Percentiles rank a stretch among this genome's conserved stretches.
These are phyloP conservation scores for Clitopilus passeckerianus DNA, from an alignment of 768 basidiomycete species.

Conservation along the genomic window DNA sequence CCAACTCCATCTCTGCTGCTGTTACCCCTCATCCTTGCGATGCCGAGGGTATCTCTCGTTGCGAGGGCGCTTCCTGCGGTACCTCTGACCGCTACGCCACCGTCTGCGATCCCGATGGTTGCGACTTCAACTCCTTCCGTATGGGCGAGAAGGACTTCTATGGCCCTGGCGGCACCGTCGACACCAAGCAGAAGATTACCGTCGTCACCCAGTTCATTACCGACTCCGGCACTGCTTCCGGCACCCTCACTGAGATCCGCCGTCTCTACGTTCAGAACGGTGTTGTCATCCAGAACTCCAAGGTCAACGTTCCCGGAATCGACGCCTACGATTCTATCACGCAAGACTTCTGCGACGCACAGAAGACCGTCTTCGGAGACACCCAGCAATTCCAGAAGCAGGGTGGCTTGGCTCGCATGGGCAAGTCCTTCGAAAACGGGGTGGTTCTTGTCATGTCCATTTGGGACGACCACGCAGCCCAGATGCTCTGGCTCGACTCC, in stretches of 20 bases:
- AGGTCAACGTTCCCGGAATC: slow-evolving; percentile 39
- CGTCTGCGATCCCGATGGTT: slow-evolving; percentile 51
- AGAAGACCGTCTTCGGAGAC: slow-evolving; percentile 45
- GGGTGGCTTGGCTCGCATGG: slow-evolving; percentile 34
- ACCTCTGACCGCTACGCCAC: slow-evolving; percentile 32
- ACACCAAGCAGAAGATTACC: slow-evolving; percentile 47
- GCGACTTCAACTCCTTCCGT: slow-evolving; percentile 61
- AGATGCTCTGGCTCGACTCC: slow-evolving; percentile 57
- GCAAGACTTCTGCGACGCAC: slow-evolving; percentile 39
- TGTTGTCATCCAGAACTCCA: slow-evolving; percentile 45
- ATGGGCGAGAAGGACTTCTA: slow-evolving; percentile 43
- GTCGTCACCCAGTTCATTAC: slow-evolving; percentile 58
- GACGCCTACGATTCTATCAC: slow-evolving; percentile 39
- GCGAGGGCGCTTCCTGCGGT: slow-evolving; percentile 36
- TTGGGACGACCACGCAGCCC: slow-evolving; percentile 51
- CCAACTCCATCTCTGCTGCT: slow-evolving; percentile 46
- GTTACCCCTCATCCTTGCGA: slow-evolving; percentile 50
- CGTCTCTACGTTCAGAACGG: slow-evolving; percentile 53
- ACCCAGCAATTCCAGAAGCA: slow-evolving; percentile 35
- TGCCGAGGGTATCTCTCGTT: slow-evolving; percentile 31
- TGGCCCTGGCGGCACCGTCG: slow-evolving; percentile 40
- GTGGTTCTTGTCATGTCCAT: slow-evolving; percentile 45
- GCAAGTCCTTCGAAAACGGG: slow-evolving; percentile 30
- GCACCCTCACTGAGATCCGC: slow-evolving; percentile 47
- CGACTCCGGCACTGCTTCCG: slow-evolving; percentile 35